Evolutionary conservation across 192 early-diverging fungal genomes (phyloP), one percentile per base, ranked within the genome.

Genomic region (Backusella macrospora): DNA sequence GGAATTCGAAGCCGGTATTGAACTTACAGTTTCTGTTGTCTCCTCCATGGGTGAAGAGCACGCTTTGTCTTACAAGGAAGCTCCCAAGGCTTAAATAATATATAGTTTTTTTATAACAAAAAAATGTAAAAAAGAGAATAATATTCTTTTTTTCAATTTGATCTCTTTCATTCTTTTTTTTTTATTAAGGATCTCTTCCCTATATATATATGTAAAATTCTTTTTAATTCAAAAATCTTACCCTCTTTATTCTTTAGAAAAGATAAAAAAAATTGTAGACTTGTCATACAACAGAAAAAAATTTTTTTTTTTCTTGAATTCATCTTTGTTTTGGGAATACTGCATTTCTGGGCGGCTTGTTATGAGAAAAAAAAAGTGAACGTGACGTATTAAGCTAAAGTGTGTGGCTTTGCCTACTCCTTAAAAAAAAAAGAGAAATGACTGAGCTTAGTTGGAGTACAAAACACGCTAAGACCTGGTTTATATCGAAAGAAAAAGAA

Each of bases 11-110:
- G 89, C 82, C 1, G 86, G 88, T 77, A 83, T 81, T 72, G 95
- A 97, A 70, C 81, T 97, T 40, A 77, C 94, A 62, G 89, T 98
- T 81, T 92, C 94, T 73, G 88, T 99, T 78, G 79, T 94, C 40
- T 77, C 87, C 42, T 86, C 98, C 72, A 98, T 98, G 96, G 96
- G 94, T 77, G 94, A 96, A 81, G 96, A 98, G 89, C 87, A 87
- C 79, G 91, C 88, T 76, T 82, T 98, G 80, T 71, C 89, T 74
- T 89, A 65, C 76, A 78, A 78, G 72, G 76, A 78, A 73, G 72
- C 76, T 55, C 76, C 76, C 59, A 78, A 73, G 42, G n/a, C n/a
- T 46, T 37, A 18, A 49, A 52, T 7, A 49, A 69, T 74, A 74
- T 68, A 59, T 42, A 68, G 46, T 29, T 48, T 63, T 68, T 52